phyloP scores from a whole-genome alignment of 257 asterid genomes.

The Petunia secreta region DNA sequence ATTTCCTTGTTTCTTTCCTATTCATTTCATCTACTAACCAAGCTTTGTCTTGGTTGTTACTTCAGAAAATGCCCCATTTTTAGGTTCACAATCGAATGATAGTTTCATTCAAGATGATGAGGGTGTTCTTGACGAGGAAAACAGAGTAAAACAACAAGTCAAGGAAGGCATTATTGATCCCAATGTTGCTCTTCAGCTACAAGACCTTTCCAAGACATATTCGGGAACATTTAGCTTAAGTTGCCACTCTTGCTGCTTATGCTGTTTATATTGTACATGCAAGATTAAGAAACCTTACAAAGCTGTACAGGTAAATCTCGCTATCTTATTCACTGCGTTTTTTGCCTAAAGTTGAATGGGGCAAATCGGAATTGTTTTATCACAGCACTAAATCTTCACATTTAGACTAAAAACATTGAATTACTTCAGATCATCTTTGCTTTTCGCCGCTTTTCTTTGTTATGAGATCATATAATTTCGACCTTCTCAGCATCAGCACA shows the following conservation, averaged over 20 bases:
- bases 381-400: background rate
- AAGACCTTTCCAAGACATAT: conserved; percentile 42
- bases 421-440: background rate
- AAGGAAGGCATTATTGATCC: conserved; percentile 33
- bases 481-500: background rate
- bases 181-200: conserved; percentile 43
- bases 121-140: conserved; percentile 45
- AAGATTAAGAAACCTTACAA: conserved; percentile 34
- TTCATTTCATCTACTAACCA: background rate
- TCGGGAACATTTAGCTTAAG: conserved; percentile 24
- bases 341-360: background rate
- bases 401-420: background rate
- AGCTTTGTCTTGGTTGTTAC: background rate
- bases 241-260: conserved; percentile 32
- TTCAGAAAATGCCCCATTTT: conserved; percentile 15
- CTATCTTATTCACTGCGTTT: background rate
- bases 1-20: background rate
- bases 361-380: background rate
- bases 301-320: conserved; percentile 40
- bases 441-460: background rate
- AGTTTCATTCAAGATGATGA: conserved; percentile 32
- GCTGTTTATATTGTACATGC: conserved; percentile 37
- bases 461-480: background rate
- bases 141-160: conserved; percentile 33
- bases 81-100: conserved; percentile 20